Base-by-base conservation (phyloP, 2,329 filamentous ascomycete species). In the Xylariaceae sp. region DNA sequence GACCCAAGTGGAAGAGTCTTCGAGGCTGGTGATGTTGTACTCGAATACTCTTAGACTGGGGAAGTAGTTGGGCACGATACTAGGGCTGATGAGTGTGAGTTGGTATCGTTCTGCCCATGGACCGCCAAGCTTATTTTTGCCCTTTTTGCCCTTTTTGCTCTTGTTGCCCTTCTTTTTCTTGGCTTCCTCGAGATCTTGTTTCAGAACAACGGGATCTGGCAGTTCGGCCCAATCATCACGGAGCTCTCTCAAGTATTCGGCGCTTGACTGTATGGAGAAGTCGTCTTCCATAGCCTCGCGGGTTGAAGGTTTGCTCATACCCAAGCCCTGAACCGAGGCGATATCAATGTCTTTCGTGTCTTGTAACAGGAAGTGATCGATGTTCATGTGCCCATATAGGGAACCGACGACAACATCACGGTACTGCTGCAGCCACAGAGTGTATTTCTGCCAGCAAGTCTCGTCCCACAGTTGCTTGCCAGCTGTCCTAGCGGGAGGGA, bases 371-470 rank as follows among this genome's bases (percentile, higher is more conserved):
- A 99, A 99, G 73, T 99, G 95, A 68, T 99, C 95, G 63, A 97
- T 90, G 70, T 99, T 99, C 95, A 99, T 98, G 72, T 99, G 95
- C 1, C 94, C 95, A 69, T 90, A 99, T 5, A 96, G 70, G 23
- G 86, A 87, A 11, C 85, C 87, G 17, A 93, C 82, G 17, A 99
- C 82, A 33, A 99, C 88, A 72, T 99, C 95, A 29, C 95, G 89
- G 74, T 92, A 99, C 73, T 96, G 92, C 65, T 87, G 84, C 68
- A 94, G 78, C 92, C 93, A 98, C 3, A 98, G 78, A 0, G 92
- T 90, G 74, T 96, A 99, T 72, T 96, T 97, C 73, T 97, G 94
- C 93, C 94, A 99, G 76, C 95, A 99, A 0, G 90, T 92, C 79
- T 98, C 94, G 65, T 97, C 92, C 95, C 95, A 99, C 60, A 86